Conservation (phyloP, 345 rosid species). For the Combretum micranthum region DNA sequence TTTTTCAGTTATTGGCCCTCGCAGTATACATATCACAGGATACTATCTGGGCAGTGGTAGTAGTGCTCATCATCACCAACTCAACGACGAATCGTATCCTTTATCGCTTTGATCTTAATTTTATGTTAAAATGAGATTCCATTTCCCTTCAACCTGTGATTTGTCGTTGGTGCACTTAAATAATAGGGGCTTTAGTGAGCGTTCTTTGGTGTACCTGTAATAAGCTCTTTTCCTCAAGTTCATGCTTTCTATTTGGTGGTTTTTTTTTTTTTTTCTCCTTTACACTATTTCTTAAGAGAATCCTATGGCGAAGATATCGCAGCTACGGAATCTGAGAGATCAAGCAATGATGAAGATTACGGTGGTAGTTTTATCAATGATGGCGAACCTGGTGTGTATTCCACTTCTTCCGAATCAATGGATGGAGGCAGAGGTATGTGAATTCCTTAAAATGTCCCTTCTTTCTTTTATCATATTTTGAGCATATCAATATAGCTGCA, state of each 20-base stretch:
- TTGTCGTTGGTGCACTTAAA: background rate
- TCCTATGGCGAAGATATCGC: constrained; percentile 62
- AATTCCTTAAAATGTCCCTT: background rate
- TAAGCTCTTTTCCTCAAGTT: background rate
- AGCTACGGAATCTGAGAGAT: constrained; percentile 48
- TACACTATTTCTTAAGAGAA: constrained; percentile 30
- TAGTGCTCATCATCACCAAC: background rate
- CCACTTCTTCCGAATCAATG: constrained; percentile 26
- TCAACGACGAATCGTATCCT: constrained; percentile 65
- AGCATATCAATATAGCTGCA: background rate
- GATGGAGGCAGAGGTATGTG: constrained; percentile 40
- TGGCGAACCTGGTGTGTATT: constrained; percentile 19
- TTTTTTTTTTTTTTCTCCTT: constrained; percentile 21
- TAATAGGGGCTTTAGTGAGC: no score
- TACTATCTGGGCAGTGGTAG: constrained; percentile 32
- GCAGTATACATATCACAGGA: constrained; percentile 64
- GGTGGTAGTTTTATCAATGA: constrained; percentile 74
- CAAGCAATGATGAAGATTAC: constrained; percentile 46
- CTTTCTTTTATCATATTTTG: background rate
- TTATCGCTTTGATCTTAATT: background rate
- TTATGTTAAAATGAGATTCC: background rate
- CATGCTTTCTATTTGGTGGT: background rate
- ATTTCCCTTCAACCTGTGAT: background rate
- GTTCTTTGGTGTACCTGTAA: no score
- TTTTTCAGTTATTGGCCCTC: constrained; percentile 68